These are phyloP conservation scores for Francoa sonchifolia DNA, from an alignment of 441 rosid genomes.

Conservation along the genomic window DNA sequence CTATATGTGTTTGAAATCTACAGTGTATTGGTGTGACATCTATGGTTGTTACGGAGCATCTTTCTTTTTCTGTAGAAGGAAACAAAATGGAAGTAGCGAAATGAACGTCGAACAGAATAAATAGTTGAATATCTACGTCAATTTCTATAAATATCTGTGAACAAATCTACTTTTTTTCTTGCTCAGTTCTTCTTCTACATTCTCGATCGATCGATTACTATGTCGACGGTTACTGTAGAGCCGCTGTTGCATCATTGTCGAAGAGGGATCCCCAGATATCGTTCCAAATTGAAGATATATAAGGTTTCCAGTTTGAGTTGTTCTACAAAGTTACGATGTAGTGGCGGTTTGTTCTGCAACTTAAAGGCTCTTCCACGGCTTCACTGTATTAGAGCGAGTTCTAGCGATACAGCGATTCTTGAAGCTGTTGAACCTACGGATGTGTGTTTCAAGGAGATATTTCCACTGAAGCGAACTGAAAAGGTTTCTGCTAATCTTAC, in stretches of 20 bases:
- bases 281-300: constrained; percentile 5
- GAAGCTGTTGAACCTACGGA: constrained; percentile 28
- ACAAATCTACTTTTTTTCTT: too few relatives aligned
- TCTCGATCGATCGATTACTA: constrained; percentile 11
- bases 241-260: constrained; percentile 27
- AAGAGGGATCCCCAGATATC: constrained; percentile 7
- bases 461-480: constrained; percentile 47
- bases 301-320: constrained; percentile 14
- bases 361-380: constrained; percentile 13
- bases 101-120: too few relatives aligned
- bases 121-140: too few relatives aligned
- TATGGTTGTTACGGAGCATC: too few relatives aligned
- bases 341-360: constrained; percentile 17
- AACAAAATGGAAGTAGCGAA: too few relatives aligned
- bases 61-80: too few relatives aligned
- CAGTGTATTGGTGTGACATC: too few relatives aligned
- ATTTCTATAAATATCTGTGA: too few relatives aligned
- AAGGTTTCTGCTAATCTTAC: constrained; percentile 33
- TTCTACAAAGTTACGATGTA: constrained; percentile 15
- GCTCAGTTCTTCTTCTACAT: too few relatives aligned
- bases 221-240: constrained; percentile 35
- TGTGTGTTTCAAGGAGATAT: constrained; percentile 36
- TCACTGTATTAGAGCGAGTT: constrained; percentile 28
- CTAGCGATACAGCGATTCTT: constrained; percentile 32
- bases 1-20: too few relatives aligned